phyloP scores from a whole-genome alignment of 1,284 basidiomycete species.

The Sporisorium scitamineum region DNA sequence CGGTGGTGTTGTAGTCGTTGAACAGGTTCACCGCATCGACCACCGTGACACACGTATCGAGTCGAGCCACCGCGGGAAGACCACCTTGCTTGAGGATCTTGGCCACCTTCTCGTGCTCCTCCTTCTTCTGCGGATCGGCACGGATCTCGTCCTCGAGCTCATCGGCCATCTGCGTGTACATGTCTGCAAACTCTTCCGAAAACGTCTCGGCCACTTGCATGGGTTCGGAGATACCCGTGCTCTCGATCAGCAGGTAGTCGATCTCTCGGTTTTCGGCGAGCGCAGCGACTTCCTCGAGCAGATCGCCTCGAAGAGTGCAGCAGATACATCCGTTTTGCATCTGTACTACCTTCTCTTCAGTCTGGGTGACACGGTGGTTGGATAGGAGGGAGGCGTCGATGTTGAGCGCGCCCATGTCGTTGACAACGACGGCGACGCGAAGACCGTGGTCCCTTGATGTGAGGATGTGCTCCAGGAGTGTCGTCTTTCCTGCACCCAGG shows the following conservation, averaged over 20 bases:
- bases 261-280: slow-evolving; percentile 70
- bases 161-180: slow-evolving; percentile 65
- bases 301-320: slow-evolving; percentile 72
- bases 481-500: slow-evolving; percentile 72
- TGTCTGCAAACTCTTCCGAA: slow-evolving; percentile 67
- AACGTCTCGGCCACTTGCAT: slow-evolving; percentile 71
- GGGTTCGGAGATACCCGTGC: slow-evolving; percentile 71
- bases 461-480: slow-evolving; percentile 71
- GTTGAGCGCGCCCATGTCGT: slow-evolving; percentile 71
- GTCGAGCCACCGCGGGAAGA: slow-evolving; percentile 68
- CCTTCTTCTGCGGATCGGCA: slow-evolving; percentile 53
- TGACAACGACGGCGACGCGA: slow-evolving; percentile 71
- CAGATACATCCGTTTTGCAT: slow-evolving; percentile 73
- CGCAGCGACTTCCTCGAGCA: slow-evolving; percentile 72
- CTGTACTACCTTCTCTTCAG: slow-evolving; percentile 71
- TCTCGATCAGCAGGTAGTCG: slow-evolving; percentile 72
- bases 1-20: slow-evolving; percentile 71
- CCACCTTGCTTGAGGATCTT: slow-evolving; percentile 71
- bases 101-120: slow-evolving; percentile 66
- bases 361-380: slow-evolving; percentile 70
- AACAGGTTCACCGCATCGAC: slow-evolving; percentile 68
- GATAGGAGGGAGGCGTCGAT: slow-evolving; percentile 71
- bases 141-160: slow-evolving; percentile 50
- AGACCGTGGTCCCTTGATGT: slow-evolving; percentile 70
- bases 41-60: slow-evolving; percentile 62